phyloP scores from a whole-genome alignment of 805 yeast species.

The Starmerella bombi region DNA sequence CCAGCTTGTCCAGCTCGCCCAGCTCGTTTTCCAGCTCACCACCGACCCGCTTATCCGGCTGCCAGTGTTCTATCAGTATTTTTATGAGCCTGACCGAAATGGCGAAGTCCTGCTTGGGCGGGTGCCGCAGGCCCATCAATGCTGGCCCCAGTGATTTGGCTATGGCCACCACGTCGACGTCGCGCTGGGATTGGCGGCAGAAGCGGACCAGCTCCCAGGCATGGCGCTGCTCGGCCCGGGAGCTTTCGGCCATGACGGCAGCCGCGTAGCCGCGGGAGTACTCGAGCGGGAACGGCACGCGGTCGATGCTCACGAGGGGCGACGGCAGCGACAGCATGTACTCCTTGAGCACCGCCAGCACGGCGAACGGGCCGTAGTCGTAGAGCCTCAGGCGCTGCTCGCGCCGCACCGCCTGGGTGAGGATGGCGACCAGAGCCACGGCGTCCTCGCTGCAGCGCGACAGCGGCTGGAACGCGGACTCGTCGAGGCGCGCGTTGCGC shows the following conservation, averaged over 20 bases:
- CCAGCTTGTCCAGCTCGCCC: background rate
- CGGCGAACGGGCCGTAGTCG: conserved; percentile 44
- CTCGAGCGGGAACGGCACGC: conserved; percentile 40
- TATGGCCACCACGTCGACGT: conserved; percentile 15
- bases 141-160: conserved; percentile 42
- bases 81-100: conserved; percentile 43
- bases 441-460: background rate
- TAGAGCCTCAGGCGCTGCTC: conserved; percentile 41
- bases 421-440: conserved; percentile 15
- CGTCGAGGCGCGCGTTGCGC: background rate
- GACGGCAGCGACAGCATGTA: conserved; percentile 40
- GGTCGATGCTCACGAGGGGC: conserved; percentile 40
- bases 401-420: conserved; percentile 29
- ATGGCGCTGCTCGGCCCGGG: conserved; percentile 5
- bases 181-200: background rate
- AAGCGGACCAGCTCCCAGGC: conserved; percentile 2
- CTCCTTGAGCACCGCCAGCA: conserved; percentile 34
- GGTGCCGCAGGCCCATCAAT: conserved; percentile 39
- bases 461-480: conserved; percentile 3
- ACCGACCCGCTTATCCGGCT: background rate
- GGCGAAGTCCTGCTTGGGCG: conserved; percentile 36
- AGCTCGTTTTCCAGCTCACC: background rate
- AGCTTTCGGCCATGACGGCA: conserved; percentile 25
- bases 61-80: conserved; percentile 37
- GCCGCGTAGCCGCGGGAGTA: conserved; percentile 38